A percentile compares a stretch with the other conserved stretches of the same genome.
Conservation (phyloP, 2,329 filamentous ascomycete species). For the Colletotrichum spaethianum region DNA sequence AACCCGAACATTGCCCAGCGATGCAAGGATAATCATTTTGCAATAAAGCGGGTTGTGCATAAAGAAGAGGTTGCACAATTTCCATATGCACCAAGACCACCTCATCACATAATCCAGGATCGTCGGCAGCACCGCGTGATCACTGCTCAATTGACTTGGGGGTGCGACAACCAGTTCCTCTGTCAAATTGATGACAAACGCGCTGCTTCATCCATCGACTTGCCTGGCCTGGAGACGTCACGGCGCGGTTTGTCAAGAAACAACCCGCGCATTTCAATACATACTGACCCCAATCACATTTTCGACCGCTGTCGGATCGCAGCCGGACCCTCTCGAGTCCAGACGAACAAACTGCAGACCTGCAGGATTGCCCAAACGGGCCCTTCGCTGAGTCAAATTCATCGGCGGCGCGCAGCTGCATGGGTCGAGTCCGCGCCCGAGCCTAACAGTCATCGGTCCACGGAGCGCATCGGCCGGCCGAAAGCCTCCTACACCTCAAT, state of each 20-base stretch:
- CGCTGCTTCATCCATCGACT: not conserved
- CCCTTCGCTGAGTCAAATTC: slow-evolving; percentile 19
- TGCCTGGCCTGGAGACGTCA: not conserved
- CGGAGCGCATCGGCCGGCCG: slow-evolving; percentile 21
- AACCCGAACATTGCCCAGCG: not conserved
- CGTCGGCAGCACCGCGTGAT: slow-evolving; percentile 21
- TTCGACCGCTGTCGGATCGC: not conserved
- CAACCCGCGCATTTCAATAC: not conserved
- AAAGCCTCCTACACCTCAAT: slow-evolving; percentile 20
- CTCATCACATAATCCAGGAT: slow-evolving; percentile 6
- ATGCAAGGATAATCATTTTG: slow-evolving; percentile 5
- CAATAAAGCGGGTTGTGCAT: not conserved
- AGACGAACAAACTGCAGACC: not conserved
- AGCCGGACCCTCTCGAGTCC: not conserved
- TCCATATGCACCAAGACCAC: slow-evolving; percentile 25
- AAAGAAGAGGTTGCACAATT: slow-evolving; percentile 10
- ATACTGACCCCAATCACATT: not conserved
- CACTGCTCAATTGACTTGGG: slow-evolving; percentile 1
- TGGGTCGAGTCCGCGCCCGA: not conserved
- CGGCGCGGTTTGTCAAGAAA: not conserved
- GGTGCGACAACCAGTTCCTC: slow-evolving; percentile 5
- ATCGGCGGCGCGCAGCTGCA: slow-evolving; percentile 29
- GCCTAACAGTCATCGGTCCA: not conserved
- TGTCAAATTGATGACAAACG: slow-evolving; percentile 29
- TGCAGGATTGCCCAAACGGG: slow-evolving; percentile 5